Percentiles rank a stretch among this genome's conserved stretches.
Evolutionary conservation across 306 rosid genomes (phyloP).

Genomic region (Medicago ruthenica): DNA sequence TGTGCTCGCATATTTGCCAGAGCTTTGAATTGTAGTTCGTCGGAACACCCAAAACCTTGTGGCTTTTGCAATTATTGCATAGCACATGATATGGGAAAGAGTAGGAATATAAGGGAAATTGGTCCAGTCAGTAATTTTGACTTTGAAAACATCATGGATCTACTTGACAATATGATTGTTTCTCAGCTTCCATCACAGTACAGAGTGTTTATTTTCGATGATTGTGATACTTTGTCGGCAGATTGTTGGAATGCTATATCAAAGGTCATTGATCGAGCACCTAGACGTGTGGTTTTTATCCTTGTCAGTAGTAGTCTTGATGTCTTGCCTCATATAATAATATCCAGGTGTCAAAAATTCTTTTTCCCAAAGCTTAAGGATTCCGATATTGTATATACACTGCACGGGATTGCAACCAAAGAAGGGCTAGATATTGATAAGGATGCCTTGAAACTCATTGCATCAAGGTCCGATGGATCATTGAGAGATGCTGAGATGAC

Average conservation of each 20-base stretch:
- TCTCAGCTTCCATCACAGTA: conserved; percentile 80
- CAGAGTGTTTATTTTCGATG: conserved; percentile 90
- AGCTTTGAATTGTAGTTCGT: conserved; percentile 90
- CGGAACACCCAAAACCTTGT: conserved; percentile 85
- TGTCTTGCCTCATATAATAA: conserved; percentile 94
- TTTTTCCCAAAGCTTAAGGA: conserved; percentile 96
- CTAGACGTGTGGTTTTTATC: conserved; percentile 93
- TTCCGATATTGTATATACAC: conserved; percentile 76
- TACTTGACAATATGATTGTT: conserved; percentile 77
- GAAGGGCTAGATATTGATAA: conserved; percentile 89
- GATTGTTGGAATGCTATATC: conserved; percentile 95
- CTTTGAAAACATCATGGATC: conserved; percentile 83
- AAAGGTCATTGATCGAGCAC: conserved; percentile 98
- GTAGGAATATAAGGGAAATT: conserved; percentile 80
- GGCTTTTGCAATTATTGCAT: conserved; percentile 91
- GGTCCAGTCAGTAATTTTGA: conserved; percentile 91
- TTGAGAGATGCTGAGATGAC: conserved; percentile 99
- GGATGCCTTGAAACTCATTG: conserved; percentile 95
- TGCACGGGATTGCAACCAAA: conserved; percentile 81
- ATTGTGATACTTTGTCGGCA: conserved; percentile 78
- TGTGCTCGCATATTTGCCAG: conserved; percentile 91
- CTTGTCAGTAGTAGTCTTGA: conserved; percentile 97
- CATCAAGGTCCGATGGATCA: conserved; percentile 96
- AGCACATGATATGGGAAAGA: conserved; percentile 82
- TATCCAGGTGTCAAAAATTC: conserved; percentile 97